These are phyloP conservation scores for Arxiozyma slooffiae DNA, from an alignment of 1,139 yeast species.

Conservation along the genomic window DNA sequence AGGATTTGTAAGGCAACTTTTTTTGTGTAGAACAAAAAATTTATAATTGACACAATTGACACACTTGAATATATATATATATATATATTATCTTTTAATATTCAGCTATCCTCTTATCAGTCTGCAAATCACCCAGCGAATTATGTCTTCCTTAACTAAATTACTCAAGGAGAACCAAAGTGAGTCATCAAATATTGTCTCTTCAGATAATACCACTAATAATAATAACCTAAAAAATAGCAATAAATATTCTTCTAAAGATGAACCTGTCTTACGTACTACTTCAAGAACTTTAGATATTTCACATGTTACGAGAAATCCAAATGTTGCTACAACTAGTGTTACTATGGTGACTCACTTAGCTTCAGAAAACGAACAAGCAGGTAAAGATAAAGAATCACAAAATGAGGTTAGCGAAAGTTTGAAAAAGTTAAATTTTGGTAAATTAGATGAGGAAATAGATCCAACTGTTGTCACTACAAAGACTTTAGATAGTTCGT, in stretches of 20 bases:
- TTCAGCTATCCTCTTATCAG: background rate
- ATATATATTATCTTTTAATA: too few relatives aligned
- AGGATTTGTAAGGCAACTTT: background rate
- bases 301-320: conserved; percentile 8
- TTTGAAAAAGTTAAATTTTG: background rate
- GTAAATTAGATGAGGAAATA: background rate
- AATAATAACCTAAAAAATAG: background rate
- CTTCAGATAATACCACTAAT: background rate
- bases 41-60: too few relatives aligned
- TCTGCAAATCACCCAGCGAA: background rate
- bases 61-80: too few relatives aligned
- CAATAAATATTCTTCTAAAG: conserved; percentile 4
- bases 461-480: background rate
- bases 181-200: conserved; percentile 9
- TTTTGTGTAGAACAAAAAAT: background rate
- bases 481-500: background rate
- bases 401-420: background rate
- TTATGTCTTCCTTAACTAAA: conserved; percentile 27
- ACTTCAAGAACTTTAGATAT: conserved; percentile 12
- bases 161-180: conserved; percentile 28
- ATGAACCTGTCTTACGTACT: conserved; percentile 9
- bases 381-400: background rate
- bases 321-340: conserved; percentile 16
- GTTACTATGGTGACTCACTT: conserved; percentile 25
- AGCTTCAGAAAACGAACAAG: conserved; percentile 15